phyloP scores from a whole-genome alignment of 2,329 filamentous ascomycete species.

The Aspergillus floridensis region DNA sequence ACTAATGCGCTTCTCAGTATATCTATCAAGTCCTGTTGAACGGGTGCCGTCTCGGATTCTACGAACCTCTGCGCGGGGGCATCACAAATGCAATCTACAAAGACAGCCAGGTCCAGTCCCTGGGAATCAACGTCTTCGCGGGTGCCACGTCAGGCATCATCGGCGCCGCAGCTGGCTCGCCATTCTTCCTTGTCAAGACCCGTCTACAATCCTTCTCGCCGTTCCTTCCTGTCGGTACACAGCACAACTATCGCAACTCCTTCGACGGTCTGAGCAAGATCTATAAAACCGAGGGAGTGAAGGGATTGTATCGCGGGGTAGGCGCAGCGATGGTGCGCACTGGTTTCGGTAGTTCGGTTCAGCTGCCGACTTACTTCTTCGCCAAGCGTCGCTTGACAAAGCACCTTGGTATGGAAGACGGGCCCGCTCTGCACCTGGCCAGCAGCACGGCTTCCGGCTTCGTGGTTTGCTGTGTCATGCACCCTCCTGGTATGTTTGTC shows the following conservation, averaged over 20 bases:
- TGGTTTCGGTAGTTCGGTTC: conserved; percentile 91
- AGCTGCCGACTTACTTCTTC: conserved; percentile 97
- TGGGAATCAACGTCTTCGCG: conserved; percentile 89
- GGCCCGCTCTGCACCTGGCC: conserved; percentile 79
- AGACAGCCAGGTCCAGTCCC: conserved; percentile 72
- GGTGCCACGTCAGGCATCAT: conserved; percentile 86
- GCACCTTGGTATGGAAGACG: conserved; percentile 86
- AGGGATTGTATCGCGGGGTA: conserved; percentile 84
- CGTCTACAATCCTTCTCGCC: conserved; percentile 90
- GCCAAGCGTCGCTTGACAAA: conserved; percentile 81
- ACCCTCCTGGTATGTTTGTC: conserved; percentile 71
- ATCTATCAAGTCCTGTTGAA: conserved; percentile 96
- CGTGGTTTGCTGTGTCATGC: conserved; percentile 97
- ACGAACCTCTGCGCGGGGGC: conserved; percentile 82
- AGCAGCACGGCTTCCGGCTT: conserved; percentile 90
- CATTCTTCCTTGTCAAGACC: conserved; percentile 98
- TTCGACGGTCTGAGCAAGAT: conserved; percentile 80
- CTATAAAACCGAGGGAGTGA: conserved; percentile 70
- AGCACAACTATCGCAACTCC: conserved; percentile 86
- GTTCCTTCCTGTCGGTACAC: conserved; percentile 91
- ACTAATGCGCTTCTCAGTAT: conserved; percentile 56
- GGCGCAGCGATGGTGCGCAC: conserved; percentile 93
- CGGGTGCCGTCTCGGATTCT: conserved; percentile 94
- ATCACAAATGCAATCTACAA: conserved; percentile 69
- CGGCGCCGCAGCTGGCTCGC: conserved; percentile 87